Conservation (phyloP, 2,329 filamentous ascomycete species). For the Pyricularia pennisetigena region DNA sequence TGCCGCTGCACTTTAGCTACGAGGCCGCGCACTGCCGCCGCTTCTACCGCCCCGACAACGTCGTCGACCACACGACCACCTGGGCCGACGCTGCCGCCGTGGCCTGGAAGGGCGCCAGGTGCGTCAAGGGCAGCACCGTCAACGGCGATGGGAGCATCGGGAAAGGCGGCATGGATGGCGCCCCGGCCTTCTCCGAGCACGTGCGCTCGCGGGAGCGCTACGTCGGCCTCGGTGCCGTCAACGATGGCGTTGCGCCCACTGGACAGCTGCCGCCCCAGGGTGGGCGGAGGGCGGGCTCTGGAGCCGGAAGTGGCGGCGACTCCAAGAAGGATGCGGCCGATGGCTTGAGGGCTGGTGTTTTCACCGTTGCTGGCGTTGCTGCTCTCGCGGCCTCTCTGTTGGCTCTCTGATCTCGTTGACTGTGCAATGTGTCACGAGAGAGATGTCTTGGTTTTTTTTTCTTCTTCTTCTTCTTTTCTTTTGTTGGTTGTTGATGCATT, state of each 20-base stretch:
- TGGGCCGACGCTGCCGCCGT: conserved; percentile 34
- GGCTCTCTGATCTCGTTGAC: not conserved
- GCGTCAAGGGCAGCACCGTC: conserved; percentile 3
- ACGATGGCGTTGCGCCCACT: conserved; percentile 13
- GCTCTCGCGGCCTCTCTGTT: not conserved
- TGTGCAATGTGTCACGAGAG: no score
- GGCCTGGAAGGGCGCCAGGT: conserved; percentile 16
- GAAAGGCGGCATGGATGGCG: not conserved
- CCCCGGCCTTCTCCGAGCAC: not conserved
- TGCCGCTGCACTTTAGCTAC: conserved; percentile 36
- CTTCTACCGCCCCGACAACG: conserved; percentile 40
- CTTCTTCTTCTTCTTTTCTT: no score
- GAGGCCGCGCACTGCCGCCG: conserved; percentile 41
- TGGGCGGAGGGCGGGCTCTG: not conserved
- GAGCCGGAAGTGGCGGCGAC: not conserved
- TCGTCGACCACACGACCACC: conserved; percentile 30
- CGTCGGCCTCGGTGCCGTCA: conserved; percentile 13
- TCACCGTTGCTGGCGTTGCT: not conserved
- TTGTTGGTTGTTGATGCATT: not conserved
- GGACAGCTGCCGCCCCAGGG: not conserved
- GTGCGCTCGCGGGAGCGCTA: conserved; percentile 3
- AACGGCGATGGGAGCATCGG: not conserved
- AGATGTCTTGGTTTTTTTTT: no score
- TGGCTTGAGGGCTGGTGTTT: not conserved
- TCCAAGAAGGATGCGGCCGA: conserved; percentile 1